A percentile compares a stretch with the other conserved stretches of the same genome.
Conservation (phyloP, 2,329 filamentous ascomycete species). For the Monilinia fructigena region DNA sequence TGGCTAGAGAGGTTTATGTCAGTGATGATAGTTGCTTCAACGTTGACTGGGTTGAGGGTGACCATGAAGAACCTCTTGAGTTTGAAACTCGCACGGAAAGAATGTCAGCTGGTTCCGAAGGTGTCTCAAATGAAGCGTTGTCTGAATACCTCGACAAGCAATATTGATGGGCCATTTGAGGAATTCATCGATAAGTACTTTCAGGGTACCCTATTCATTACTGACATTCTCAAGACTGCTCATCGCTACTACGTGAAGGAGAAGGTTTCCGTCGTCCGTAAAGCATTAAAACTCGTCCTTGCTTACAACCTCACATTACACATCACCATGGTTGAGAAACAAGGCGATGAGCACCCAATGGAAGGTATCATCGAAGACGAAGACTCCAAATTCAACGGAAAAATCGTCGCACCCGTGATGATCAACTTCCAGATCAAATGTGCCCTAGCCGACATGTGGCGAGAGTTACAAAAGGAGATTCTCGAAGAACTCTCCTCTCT, state of each 20-base stretch:
- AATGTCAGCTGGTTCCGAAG: slow-evolving; percentile 84
- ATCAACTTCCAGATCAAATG: slow-evolving; percentile 99
- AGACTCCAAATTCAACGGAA: slow-evolving; percentile 82
- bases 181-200: slow-evolving; percentile 95
- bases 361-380: slow-evolving; percentile 83
- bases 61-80: slow-evolving; percentile 70
- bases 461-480: slow-evolving; percentile 92
- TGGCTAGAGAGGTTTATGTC: slow-evolving; percentile 90
- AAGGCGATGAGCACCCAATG: slow-evolving; percentile 74
- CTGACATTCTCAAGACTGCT: slow-evolving; percentile 92
- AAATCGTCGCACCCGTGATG: slow-evolving; percentile 93
- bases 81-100: slow-evolving; percentile 87
- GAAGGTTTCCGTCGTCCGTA: slow-evolving; percentile 84
- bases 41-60: slow-evolving; percentile 88
- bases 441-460: slow-evolving; percentile 96
- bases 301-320: slow-evolving; percentile 95
- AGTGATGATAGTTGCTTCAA: slow-evolving; percentile 89
- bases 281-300: slow-evolving; percentile 90
- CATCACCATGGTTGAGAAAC: slow-evolving; percentile 89
- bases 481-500: slow-evolving; percentile 87
- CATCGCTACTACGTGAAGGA: slow-evolving; percentile 91
- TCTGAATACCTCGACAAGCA: slow-evolving; percentile 94
- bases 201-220: slow-evolving; percentile 90
- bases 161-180: slow-evolving; percentile 90
- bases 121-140: slow-evolving; percentile 75